Base-by-base conservation (phyloP, 2,329 filamentous ascomycete genomes). In the Ascocoryne sarcoides region DNA sequence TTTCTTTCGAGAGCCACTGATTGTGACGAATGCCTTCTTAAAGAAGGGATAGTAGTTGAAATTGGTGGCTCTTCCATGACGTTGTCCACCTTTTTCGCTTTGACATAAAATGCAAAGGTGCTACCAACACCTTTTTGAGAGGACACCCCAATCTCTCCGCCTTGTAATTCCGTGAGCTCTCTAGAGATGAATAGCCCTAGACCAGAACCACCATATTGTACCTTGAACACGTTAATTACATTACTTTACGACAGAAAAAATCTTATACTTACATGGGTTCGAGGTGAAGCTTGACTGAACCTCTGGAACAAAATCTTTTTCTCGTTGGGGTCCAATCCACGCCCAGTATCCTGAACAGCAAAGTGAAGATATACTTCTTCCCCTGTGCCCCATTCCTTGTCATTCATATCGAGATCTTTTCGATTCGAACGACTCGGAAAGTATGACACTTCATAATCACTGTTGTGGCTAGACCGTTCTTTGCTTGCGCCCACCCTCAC, bases 161-260 rank as follows among this genome's bases (percentile, higher is more conserved):
- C 83, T 59, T 89, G 84, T 7, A 90, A 65, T 57, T 92, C 84
- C 0, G 82, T 85, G 8, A 92, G 68, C 43, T 85, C 77, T 32
- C 84, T 73, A 19, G 80, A 85, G 48, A 92, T 89, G 61, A 89
- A 90, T 0, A 92, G 67, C 0, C 85, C 85, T 1, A 92, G 69
- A 0, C 85, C 85, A 0, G 79, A 84, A 0, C 85, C 85, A 10
- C 85, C 85, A 49, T 90, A 89, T 51, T 85, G 79, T 12, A 86
- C n/a, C n/a, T n/a, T n/a, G n/a, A n/a, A n/a, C n/a, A n/a, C n/a
- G n/a, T n/a, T n/a, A n/a, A n/a, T n/a, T n/a, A n/a, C n/a, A n/a
- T n/a, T n/a, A n/a, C n/a, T n/a, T n/a, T n/a, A n/a, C n/a, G n/a
- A n/a, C n/a, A n/a, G n/a, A n/a, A n/a, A n/a, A n/a, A n/a, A n/a